Percentiles rank a stretch among this genome's conserved stretches.
phyloP scores from a whole-genome alignment of 352 stramenopile genomes.

The Pythium rhizo-oryzae region DNA sequence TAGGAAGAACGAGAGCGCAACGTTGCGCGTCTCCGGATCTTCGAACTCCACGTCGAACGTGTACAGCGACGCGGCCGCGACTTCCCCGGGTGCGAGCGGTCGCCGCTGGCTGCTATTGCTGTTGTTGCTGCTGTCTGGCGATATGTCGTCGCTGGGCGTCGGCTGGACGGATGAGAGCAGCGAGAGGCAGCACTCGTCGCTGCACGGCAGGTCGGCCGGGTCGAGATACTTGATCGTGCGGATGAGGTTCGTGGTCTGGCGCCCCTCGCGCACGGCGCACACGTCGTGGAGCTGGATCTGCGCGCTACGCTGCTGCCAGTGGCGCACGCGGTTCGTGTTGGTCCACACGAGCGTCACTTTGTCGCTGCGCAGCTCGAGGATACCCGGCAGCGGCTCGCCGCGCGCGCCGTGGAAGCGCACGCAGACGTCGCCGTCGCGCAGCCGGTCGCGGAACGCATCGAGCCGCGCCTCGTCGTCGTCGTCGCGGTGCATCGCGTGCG shows the following conservation, averaged over 20 bases:
- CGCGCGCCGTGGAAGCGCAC: conserved; percentile 48
- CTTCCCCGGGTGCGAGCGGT: conserved; percentile 4
- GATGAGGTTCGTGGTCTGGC: conserved; percentile 81
- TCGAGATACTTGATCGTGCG: conserved; percentile 83
- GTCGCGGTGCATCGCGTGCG: conserved; percentile 13
- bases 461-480: conserved; percentile 40
- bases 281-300: conserved; percentile 54
- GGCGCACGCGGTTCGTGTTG: conserved; percentile 39
- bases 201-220: conserved; percentile 44
- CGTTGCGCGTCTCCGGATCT: conserved; percentile 45
- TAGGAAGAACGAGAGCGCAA: conserved; percentile 65
- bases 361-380: conserved; percentile 65
- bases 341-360: conserved; percentile 68
- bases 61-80: conserved; percentile 18
- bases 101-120: conserved; percentile 3
- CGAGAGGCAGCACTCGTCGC: conserved; percentile 74
- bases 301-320: conserved; percentile 32
- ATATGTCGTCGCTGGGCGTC: background rate
- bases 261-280: conserved; percentile 58
- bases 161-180: conserved; percentile 32
- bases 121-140: background rate
- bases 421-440: conserved; percentile 62
- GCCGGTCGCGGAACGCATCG: conserved; percentile 53
- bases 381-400: conserved; percentile 52
- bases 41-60: conserved; percentile 83